Conservation (phyloP, 495 filamentous ascomycete genomes). For the Aspergillus funiculosus region DNA sequence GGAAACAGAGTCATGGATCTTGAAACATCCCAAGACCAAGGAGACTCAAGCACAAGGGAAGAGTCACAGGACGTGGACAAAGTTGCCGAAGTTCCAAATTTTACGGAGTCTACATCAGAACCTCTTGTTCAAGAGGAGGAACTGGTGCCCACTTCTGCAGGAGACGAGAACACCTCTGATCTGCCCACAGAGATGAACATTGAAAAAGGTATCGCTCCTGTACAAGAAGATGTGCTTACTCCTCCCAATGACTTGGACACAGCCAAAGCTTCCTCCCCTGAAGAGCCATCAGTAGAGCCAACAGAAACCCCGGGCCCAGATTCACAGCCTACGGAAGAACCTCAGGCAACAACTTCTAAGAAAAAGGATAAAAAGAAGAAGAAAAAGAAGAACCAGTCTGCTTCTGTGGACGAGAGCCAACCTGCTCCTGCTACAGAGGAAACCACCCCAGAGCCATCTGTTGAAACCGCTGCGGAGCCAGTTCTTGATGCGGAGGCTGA, state of each 20-base stretch:
- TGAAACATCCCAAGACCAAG: background rate
- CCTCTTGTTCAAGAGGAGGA: conserved; percentile 4
- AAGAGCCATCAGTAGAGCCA: background rate
- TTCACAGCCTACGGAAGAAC: conserved; percentile 10
- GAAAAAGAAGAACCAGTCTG: conserved; percentile 29
- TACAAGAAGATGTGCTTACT: conserved; percentile 19
- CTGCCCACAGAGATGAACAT: conserved; percentile 13
- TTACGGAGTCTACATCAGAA: background rate
- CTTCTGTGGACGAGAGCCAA: conserved; percentile 1
- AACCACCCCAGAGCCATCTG: conserved; percentile 1
- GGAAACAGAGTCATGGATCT: background rate
- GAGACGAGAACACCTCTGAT: conserved; percentile 5
- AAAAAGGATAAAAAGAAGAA: conserved; percentile 40
- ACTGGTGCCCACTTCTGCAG: background rate
- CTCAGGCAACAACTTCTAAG: conserved; percentile 22
- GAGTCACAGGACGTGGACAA: background rate
- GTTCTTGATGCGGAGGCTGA: background rate
- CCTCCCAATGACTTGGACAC: background rate
- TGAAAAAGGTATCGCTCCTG: conserved; percentile 20
- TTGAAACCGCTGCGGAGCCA: background rate
- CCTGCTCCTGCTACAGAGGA: conserved; percentile 6
- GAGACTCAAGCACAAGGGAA: background rate
- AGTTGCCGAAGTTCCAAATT: background rate
- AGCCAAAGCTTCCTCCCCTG: background rate
- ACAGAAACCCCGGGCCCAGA: background rate